A percentile compares a stretch with the other conserved stretches of the same genome.
phyloP scores from a whole-genome alignment of 2,329 filamentous ascomycete species.

The Colletotrichum eleusines region DNA sequence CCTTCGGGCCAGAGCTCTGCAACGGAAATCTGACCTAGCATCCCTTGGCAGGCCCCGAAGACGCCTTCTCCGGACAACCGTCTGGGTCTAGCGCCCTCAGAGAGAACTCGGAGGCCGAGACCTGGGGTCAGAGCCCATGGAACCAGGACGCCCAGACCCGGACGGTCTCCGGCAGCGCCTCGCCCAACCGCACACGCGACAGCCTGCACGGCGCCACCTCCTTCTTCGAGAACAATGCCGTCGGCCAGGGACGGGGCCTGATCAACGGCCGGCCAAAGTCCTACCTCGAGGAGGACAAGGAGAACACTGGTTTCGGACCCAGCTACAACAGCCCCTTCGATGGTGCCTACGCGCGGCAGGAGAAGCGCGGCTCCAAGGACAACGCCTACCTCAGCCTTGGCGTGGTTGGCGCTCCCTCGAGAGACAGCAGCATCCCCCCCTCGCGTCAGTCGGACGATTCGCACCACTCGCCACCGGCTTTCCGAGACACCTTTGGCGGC shows the following conservation, averaged over 20 bases:
- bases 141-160: slow-evolving; percentile 62
- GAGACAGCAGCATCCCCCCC: slow-evolving; percentile 67
- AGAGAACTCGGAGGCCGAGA: slow-evolving; percentile 75
- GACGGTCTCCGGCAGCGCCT: slow-evolving; percentile 65
- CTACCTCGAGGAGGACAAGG: slow-evolving; percentile 57
- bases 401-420: slow-evolving; percentile 54
- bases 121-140: slow-evolving; percentile 73
- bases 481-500: slow-evolving; percentile 47
- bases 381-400: slow-evolving; percentile 59
- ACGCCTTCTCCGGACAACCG: slow-evolving; percentile 52
- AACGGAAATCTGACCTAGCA: slow-evolving; percentile 48
- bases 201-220: slow-evolving; percentile 59
- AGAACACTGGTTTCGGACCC: slow-evolving; percentile 47
- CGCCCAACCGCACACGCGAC: slow-evolving; percentile 68
- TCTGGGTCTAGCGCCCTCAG: slow-evolving; percentile 78
- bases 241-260: slow-evolving; percentile 54
- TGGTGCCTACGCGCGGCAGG: slow-evolving; percentile 37
- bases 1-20: background rate
- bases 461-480: slow-evolving; percentile 48
- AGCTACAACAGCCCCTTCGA: slow-evolving; percentile 44
- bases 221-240: slow-evolving; percentile 62
- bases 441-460: slow-evolving; percentile 66
- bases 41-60: slow-evolving; percentile 19
- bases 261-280: slow-evolving; percentile 48
- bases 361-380: slow-evolving; percentile 53